Conservation (phyloP, 495 filamentous ascomycete species). For the Chlorociboria aeruginascens region DNA sequence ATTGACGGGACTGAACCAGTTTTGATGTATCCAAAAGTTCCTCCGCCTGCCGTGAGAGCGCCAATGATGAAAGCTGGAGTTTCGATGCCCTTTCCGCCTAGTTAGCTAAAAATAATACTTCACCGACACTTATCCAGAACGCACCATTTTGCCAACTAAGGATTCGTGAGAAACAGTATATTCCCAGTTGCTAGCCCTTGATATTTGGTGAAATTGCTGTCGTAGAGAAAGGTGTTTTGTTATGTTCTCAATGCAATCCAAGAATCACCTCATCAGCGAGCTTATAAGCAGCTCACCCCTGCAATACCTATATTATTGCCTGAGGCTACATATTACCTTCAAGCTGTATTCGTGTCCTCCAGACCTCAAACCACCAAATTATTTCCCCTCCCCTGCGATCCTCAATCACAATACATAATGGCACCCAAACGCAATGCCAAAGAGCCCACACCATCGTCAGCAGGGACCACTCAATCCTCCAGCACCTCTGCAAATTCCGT, state of each 20-base stretch:
- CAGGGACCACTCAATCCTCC: conserved; percentile 15
- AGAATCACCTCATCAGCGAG: too few relatives aligned
- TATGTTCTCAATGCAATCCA: too few relatives aligned
- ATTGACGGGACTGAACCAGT: conserved; percentile 81
- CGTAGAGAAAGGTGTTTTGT: too few relatives aligned
- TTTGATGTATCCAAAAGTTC: conserved; percentile 67
- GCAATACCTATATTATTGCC: background rate
- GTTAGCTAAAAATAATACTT: conserved; percentile 8
- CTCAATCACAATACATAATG: conserved; percentile 18
- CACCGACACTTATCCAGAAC: background rate
- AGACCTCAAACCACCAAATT: background rate
- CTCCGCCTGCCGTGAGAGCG: conserved; percentile 72
- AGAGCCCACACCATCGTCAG: conserved; percentile 15
- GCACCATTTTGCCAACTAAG: conserved; percentile 11
- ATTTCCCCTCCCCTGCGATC: background rate
- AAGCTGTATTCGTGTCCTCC: background rate
- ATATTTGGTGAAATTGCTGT: too few relatives aligned
- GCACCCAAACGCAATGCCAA: conserved; percentile 24
- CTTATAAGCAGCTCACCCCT: background rate
- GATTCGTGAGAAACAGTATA: background rate
- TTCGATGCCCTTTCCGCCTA: conserved; percentile 22
- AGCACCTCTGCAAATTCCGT: conserved; percentile 9
- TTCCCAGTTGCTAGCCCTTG: too few relatives aligned
- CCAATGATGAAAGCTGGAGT: conserved; percentile 63
- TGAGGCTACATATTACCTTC: background rate